Evolutionary conservation across 1,139 yeast genomes (phyloP), one percentile per base, ranked within the genome.

Genomic region (Tardiomyces digboiensis): DNA sequence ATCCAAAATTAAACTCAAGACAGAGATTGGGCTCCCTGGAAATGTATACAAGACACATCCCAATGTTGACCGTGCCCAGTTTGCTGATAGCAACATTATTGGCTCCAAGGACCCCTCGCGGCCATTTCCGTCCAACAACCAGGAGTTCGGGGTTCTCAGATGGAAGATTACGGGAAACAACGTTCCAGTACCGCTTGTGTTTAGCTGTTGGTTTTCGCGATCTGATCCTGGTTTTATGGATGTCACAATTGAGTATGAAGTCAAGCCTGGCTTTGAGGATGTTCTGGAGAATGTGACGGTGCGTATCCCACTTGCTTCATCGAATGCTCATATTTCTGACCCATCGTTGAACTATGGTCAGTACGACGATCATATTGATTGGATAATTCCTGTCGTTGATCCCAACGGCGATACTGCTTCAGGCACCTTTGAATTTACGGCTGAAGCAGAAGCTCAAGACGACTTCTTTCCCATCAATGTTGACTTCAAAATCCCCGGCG

Each of bases 41-140:
- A 73, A 78, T 45, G 91, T 82, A 60, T 91, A 78, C 71, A 89
- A 89, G 65, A 87, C 97, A 22, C 97, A 91, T 68, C 98, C 98
- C 50, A 88, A 89, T 62, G 94, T 91, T 52, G 97, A 91, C 68
- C 82, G 86, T 60, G 70, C 70, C 41, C 66, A 77, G 57, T 91
- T 89, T 64, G 71, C 75, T 40, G 63, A 72, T 20, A 64, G 71
- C 23, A 72, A 75, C 50, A 66, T 75, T 38, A 79, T 91, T 59
- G 82, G 83, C 1, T 76, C 89, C 57, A 86, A 84, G 60, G 95
- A 88, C 60, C 70, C 78, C 44, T 61, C 75, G 38, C 85, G 87
- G 58, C 76, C 88, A 22, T 89, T 91, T 76, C 97, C 97, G 39
- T 72, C 88, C 8, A 87, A 89, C 64, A 95, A 88, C 64, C 91